Evolutionary conservation across 192 early-diverging fungal species (phyloP).

Genomic region (Rhizoclosmatium globosum): DNA sequence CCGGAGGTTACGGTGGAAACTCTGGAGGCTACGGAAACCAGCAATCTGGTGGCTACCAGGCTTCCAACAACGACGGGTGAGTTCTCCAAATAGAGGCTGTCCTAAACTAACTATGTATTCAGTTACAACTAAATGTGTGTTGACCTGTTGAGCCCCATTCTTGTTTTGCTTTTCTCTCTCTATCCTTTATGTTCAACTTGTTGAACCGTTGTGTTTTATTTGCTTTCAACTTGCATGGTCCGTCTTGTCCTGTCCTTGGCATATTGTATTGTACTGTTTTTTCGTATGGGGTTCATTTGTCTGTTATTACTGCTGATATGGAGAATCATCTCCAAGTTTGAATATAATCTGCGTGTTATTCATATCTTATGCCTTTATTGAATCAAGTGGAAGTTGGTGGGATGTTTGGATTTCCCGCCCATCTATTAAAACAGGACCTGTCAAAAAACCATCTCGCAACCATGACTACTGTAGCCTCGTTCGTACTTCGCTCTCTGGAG

Average conservation of each 20-base stretch:
- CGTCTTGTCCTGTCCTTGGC: neutral
- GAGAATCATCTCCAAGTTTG: neutral
- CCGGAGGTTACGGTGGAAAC: constrained; percentile 28
- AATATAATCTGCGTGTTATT: constrained; percentile 6
- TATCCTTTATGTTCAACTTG: neutral
- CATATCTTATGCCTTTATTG: neutral
- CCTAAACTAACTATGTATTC: neutral
- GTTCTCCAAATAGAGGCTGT: neutral
- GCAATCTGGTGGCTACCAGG: constrained; percentile 12
- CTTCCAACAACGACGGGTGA: constrained; percentile 24
- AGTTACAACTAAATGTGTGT: constrained; percentile 10
- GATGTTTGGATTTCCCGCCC: neutral
- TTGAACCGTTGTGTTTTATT: constrained; percentile 5
- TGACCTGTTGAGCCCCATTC: constrained; percentile 2
- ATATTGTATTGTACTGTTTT: constrained; percentile 6
- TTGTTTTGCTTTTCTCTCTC: constrained; percentile 8
- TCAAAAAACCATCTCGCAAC: neutral
- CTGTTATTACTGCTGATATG: neutral
- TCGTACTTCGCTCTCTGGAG: neutral
- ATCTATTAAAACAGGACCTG: neutral
- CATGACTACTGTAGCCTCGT: neutral
- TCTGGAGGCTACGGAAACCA: constrained; percentile 31
- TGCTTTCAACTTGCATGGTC: constrained; percentile 4
- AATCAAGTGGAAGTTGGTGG: neutral
- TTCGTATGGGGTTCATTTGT: neutral